Percentiles rank a stretch among this genome's conserved stretches.
These are phyloP conservation scores for Globisporangium mamillatum DNA, from an alignment of 352 stramenopile species.

Conservation along the genomic window DNA sequence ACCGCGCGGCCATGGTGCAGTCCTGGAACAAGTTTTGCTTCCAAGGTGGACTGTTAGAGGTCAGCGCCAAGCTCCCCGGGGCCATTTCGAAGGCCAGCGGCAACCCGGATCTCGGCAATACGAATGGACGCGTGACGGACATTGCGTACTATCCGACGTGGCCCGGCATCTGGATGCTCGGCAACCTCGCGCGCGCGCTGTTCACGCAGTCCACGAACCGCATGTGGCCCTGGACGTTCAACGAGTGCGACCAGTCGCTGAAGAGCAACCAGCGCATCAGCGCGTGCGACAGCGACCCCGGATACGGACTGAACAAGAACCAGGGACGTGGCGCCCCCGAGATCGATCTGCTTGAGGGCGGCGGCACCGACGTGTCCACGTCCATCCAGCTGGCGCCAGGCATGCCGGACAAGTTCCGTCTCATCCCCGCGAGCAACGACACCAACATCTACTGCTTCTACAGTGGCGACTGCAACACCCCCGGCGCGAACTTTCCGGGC, in stretches of 20 bases:
- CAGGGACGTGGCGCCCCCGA: constrained; percentile 91
- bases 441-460: constrained; percentile 42
- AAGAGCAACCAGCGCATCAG: constrained; percentile 71
- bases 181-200: constrained; percentile 93
- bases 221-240: constrained; percentile 95
- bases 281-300: constrained; percentile 88
- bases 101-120: constrained; percentile 80
- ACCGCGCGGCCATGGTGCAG: constrained; percentile 81
- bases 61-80: constrained; percentile 79
- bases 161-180: constrained; percentile 95
- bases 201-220: constrained; percentile 91
- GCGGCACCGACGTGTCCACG: constrained; percentile 57
- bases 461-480: constrained; percentile 34
- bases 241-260: constrained; percentile 88
- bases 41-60: constrained; percentile 42
- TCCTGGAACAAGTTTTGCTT: constrained; percentile 95
- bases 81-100: constrained; percentile 45
- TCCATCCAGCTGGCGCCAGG: constrained; percentile 71
- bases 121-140: constrained; percentile 34
- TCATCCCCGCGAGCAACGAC: constrained; percentile 4
- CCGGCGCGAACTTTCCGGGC: constrained; percentile 48
- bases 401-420: constrained; percentile 15
- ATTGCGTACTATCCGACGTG: constrained; percentile 75
- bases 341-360: constrained; percentile 94
- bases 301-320: constrained; percentile 89